phyloP scores from a whole-genome alignment of 2,329 filamentous ascomycete species.

The Pseudogymnoascus sp. region DNA sequence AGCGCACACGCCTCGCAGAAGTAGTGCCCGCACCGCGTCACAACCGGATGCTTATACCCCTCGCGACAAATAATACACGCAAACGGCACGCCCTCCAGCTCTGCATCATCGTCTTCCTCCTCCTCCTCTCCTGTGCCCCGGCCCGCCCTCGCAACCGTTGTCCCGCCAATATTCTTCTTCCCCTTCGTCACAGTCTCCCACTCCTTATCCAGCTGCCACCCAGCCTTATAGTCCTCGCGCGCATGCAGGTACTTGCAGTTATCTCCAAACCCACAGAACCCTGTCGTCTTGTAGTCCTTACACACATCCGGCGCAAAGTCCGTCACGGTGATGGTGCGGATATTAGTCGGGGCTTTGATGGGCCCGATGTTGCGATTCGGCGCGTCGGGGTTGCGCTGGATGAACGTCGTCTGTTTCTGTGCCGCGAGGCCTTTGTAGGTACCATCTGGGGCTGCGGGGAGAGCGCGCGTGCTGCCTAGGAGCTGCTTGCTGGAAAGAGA shows the following conservation, averaged over 20 bases:
- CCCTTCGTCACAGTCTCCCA: constrained; percentile 82
- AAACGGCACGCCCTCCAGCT: constrained; percentile 28
- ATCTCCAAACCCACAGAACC: constrained; percentile 47
- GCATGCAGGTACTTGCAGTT: constrained; percentile 75
- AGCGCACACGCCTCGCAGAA: constrained; percentile 90
- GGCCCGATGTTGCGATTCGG: constrained; percentile 66
- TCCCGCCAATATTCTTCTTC: constrained; percentile 53
- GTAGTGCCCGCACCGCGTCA: constrained; percentile 90
- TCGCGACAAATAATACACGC: constrained; percentile 28
- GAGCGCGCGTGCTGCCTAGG: constrained; percentile 45
- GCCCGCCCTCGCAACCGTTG: constrained; percentile 29
- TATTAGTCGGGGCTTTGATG: constrained; percentile 78
- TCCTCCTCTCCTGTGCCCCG: constrained; percentile 31
- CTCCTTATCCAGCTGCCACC: constrained; percentile 90
- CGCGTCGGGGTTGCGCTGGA: constrained; percentile 72
- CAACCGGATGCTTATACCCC: constrained; percentile 53
- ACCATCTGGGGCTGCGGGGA: constrained; percentile 42
- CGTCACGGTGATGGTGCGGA: constrained; percentile 80
- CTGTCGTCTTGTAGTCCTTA: constrained; percentile 84
- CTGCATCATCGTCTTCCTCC: constrained; percentile 37
- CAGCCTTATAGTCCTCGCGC: constrained; percentile 73
- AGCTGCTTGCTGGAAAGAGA: constrained; percentile 40
- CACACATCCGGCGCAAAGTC: constrained; percentile 92
- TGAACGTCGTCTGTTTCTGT: constrained; percentile 53
- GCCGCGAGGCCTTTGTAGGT: constrained; percentile 70